Conservation (phyloP, 1,139 yeast genomes). For the Hansenula sp. region DNA sequence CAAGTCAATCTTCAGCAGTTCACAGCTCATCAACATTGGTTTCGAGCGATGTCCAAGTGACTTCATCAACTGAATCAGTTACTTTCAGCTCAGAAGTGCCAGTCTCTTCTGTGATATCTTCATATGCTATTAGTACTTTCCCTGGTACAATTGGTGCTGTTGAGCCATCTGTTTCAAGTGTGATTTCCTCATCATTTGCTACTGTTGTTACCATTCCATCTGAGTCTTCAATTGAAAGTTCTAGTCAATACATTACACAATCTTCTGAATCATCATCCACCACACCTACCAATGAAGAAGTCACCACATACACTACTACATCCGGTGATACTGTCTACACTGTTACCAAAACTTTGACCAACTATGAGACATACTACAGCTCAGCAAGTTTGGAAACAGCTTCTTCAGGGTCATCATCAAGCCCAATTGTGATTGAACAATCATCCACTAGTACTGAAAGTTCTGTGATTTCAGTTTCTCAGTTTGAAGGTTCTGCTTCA, state of each 20-base stretch:
- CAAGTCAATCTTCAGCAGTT: too few species aligned
- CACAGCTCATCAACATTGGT: not conserved
- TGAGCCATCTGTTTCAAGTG: too few species aligned
- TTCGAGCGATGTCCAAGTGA: not conserved
- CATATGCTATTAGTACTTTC: not conserved
- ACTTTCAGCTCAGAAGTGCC: not conserved
- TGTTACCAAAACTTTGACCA: not conserved
- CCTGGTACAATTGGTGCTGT: not conserved
- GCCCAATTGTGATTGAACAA: not conserved
- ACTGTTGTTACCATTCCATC: too few species aligned
- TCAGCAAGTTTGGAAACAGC: too few species aligned
- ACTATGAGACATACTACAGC: not conserved
- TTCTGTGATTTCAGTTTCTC: not conserved
- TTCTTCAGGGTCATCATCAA: too few species aligned
- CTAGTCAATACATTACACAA: too few species aligned
- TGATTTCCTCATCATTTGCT: too few species aligned
- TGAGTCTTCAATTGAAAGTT: too few species aligned
- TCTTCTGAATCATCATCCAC: not conserved
- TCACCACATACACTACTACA: not conserved
- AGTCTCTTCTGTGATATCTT: not conserved
- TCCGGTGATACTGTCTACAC: not conserved
- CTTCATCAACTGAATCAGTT: not conserved
- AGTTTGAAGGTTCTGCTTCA: not conserved
- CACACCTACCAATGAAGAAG: not conserved
- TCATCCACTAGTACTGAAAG: not conserved